These are phyloP conservation scores for Ophiostoma triangulosporum DNA, from an alignment of 2,329 filamentous ascomycete species.

Conservation along the genomic window DNA sequence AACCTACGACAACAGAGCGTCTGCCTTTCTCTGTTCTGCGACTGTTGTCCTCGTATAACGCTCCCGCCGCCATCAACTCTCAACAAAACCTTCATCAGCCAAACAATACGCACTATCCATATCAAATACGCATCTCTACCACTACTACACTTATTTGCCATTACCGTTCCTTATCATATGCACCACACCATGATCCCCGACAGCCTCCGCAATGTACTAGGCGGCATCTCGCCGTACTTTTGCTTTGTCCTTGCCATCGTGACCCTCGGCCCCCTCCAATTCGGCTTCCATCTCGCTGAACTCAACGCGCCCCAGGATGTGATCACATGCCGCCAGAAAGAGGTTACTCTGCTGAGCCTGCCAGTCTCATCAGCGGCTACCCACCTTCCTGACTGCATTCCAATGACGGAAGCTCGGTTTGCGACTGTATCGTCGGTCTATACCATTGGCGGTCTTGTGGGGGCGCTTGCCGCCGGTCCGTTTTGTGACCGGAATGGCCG, in stretches of 20 bases:
- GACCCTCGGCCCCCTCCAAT: slow-evolving; percentile 80
- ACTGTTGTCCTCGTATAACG: too few species aligned
- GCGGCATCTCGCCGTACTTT: slow-evolving; percentile 59
- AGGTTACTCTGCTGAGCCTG: slow-evolving; percentile 19
- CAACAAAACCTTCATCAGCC: too few species aligned
- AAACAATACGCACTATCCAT: too few species aligned
- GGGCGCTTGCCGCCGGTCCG: slow-evolving; percentile 68
- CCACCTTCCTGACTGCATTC: slow-evolving; percentile 64
- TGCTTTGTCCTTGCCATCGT: slow-evolving; percentile 61
- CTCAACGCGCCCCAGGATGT: slow-evolving; percentile 91
- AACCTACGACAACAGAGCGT: too few species aligned
- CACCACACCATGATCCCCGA: slow-evolving; percentile 11
- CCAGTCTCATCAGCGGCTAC: slow-evolving; percentile 14
- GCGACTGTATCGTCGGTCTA: slow-evolving; percentile 83
- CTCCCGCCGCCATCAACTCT: too few species aligned
- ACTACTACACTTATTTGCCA: not conserved
- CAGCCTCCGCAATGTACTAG: slow-evolving; percentile 26
- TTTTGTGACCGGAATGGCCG: slow-evolving; percentile 67
- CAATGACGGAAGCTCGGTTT: slow-evolving; percentile 71
- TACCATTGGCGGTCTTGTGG: slow-evolving; percentile 75
- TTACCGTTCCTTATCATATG: too few species aligned
- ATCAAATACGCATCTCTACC: too few species aligned
- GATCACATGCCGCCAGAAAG: slow-evolving; percentile 61
- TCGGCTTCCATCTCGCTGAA: slow-evolving; percentile 88
- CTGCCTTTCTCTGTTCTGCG: too few species aligned